Evolutionary conservation across 495 filamentous ascomycete species (phyloP).

Genomic region (Aspergillus sclerotioniger): DNA sequence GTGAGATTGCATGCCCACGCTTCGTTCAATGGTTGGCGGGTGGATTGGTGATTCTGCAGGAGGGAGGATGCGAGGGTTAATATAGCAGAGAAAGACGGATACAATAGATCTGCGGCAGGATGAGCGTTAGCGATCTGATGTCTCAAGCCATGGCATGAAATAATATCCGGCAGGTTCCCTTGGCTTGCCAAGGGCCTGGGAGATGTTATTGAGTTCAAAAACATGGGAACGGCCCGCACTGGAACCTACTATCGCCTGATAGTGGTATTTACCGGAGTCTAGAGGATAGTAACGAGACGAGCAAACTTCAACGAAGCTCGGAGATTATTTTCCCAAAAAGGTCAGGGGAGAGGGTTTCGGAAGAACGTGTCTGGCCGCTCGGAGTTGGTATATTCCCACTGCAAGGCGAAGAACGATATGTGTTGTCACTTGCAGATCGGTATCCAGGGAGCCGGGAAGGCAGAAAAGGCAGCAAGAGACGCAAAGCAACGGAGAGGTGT

Average conservation of each 20-base stretch:
- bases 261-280: not conserved
- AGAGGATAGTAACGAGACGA: not conserved
- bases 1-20: slow-evolving; percentile 21
- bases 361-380: not conserved
- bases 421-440: not conserved
- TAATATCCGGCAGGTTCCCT: not conserved
- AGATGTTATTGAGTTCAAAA: slow-evolving; percentile 10
- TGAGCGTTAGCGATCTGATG: slow-evolving; percentile 7
- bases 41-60: slow-evolving; percentile 3
- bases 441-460: not conserved
- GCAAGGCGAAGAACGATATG: not conserved
- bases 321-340: not conserved
- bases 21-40: slow-evolving; percentile 8
- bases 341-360: not conserved
- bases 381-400: not conserved
- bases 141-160: not conserved
- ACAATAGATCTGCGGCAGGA: slow-evolving; percentile 11
- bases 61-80: slow-evolving; percentile 6
- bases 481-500: not conserved
- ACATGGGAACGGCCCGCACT: slow-evolving; percentile 17
- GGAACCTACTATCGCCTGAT: slow-evolving; percentile 9
- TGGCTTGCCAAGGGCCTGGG: not conserved
- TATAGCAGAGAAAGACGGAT: slow-evolving; percentile 1
- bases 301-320: not conserved
- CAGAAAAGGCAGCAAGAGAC: not conserved